Evolutionary conservation across 2,329 filamentous ascomycete species (phyloP).

Genomic region (Penicillium griseofulvum): DNA sequence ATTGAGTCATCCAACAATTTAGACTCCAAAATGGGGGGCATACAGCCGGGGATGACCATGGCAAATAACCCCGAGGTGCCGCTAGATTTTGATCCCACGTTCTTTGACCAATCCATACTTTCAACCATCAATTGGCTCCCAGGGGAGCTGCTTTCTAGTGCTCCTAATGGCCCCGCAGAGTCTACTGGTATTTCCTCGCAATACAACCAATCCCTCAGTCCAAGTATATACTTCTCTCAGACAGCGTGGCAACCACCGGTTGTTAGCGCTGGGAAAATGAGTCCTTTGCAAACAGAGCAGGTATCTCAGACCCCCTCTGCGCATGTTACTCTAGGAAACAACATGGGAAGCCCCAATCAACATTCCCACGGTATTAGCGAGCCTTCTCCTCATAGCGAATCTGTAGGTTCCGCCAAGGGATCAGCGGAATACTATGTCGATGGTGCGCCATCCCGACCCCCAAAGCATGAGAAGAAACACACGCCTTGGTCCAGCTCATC

Average conservation of each 20-base stretch:
- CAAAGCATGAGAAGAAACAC: conserved; percentile 27
- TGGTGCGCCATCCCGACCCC: conserved; percentile 23
- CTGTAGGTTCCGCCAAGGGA: conserved; percentile 20
- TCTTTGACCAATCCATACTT: conserved; percentile 28
- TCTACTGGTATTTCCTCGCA: conserved; percentile 15
- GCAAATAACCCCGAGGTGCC: conserved; percentile 17
- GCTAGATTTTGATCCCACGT: conserved; percentile 25
- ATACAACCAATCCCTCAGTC: conserved; percentile 15
- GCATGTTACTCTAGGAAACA: conserved; percentile 18
- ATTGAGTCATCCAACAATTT: conserved; percentile 5
- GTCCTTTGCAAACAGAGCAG: conserved; percentile 17
- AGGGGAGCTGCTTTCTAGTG: conserved; percentile 27
- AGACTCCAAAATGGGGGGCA: conserved; percentile 8
- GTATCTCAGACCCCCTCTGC: conserved; percentile 20
- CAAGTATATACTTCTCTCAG: conserved; percentile 20
- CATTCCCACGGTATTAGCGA: conserved; percentile 23
- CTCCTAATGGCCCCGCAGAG: conserved; percentile 14
- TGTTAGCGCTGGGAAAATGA: conserved; percentile 14
- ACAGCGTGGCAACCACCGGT: conserved; percentile 31
- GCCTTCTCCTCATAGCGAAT: conserved; percentile 21
- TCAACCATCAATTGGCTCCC: conserved; percentile 42
- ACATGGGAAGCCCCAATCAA: conserved; percentile 20
- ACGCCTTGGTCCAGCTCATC: conserved; percentile 15
- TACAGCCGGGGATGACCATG: conserved; percentile 12
- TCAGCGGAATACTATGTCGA: conserved; percentile 31